Percentiles rank a stretch among this genome's conserved stretches.
Conservation (phyloP, 2,329 filamentous ascomycete genomes). For the Teratosphaeria nubilosa region DNA sequence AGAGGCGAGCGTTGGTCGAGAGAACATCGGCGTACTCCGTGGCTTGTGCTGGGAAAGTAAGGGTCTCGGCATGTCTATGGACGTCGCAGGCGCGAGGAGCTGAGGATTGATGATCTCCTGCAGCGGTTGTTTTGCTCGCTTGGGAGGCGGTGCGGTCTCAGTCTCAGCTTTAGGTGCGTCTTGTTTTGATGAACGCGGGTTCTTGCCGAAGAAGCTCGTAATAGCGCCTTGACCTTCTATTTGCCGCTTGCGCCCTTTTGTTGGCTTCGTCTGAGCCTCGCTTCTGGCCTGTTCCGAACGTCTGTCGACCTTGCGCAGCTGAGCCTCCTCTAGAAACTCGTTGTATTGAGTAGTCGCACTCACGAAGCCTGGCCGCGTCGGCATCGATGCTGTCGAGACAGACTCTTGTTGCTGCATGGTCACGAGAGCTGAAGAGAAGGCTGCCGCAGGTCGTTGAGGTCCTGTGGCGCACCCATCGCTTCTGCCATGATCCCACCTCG, state of each 20-base stretch:
- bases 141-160: neutral
- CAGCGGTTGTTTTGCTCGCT: neutral
- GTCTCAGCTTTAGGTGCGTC: neutral
- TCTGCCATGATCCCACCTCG: constrained; percentile 29
- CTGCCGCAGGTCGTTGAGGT: constrained; percentile 6
- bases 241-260: constrained; percentile 29
- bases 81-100: neutral
- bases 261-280: constrained; percentile 9
- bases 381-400: constrained; percentile 21
- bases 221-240: constrained; percentile 42
- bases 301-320: constrained; percentile 18
- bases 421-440: constrained; percentile 1
- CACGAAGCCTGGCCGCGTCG: constrained; percentile 21
- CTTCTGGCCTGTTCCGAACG: constrained; percentile 13
- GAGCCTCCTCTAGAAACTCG: constrained; percentile 29
- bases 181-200: neutral
- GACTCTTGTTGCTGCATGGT: constrained; percentile 18
- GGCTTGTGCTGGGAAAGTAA: constrained; percentile 11
- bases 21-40: constrained; percentile 19
- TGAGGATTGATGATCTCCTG: neutral
- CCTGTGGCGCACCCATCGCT: constrained; percentile 6
- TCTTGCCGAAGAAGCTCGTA: constrained; percentile 39
- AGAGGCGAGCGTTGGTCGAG: neutral
- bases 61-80: neutral
- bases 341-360: constrained; percentile 31